Base-by-base conservation (phyloP, 768 basidiomycete genomes). In the Mycena vulgaris region DNA sequence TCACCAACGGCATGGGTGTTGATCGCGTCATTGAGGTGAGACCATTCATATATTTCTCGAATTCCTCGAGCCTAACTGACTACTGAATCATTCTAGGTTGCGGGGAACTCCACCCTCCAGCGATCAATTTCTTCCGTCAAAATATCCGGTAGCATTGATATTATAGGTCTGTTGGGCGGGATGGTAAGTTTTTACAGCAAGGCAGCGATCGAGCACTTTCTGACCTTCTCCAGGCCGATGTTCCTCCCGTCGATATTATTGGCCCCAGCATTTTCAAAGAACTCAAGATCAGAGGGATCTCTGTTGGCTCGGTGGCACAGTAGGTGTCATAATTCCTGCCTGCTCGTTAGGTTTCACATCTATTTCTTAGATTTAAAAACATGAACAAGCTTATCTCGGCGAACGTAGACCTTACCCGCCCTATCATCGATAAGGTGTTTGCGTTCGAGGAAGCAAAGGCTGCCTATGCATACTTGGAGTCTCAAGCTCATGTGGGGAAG, bases 371-470 rank as follows among this genome's bases (percentile, higher is more conserved):
- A 62, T 88, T 89, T 69, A 83, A 85, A 68, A 80, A 80, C 51
- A 82, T 88, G 84, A 83, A 81, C 75, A 78, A 78, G 37, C 80
- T 87, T 2, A 74, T 88, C 48, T 61, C 74, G 13, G 78, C 81
- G 16, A 76, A 79, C 19, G 61, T 57, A 3, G 76, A 77, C 48
- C 75, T 79, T 25, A 82, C 88, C 14, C 79, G 77, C 28, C 87
- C 87, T 2, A 78, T 86, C n/a, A 75, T 88, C 52, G 85, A 87
- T 78, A 86, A 83, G 78, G 85, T 87, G 2, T 88, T 89, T 77
- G 60, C 78, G 31, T 89, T 87, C 71, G 83, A 86, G 39, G 74
- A 88, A 37, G 76, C 82, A 10, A 75, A 78, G n/a, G 80, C 83
- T 33, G 88, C 87, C 1, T 89, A 84, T 71, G 76, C 81, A 58